Percentiles rank a stretch among this genome's conserved stretches.
phyloP scores from a whole-genome alignment of 1,284 basidiomycete genomes.

The Melanopsichium pennsylvanicum region DNA sequence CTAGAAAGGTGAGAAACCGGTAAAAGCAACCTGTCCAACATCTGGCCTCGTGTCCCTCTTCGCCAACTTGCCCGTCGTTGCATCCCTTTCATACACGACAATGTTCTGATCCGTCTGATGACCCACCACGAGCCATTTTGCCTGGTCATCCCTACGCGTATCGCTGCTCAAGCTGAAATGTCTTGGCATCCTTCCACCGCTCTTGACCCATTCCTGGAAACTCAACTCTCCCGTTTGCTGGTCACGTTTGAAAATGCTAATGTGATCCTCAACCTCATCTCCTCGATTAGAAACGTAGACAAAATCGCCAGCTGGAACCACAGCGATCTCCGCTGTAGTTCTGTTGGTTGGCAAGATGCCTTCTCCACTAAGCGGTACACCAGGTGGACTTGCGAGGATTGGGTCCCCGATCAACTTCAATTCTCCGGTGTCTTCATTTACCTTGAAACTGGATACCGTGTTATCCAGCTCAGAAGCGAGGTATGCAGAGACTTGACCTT shows the following conservation, averaged over 20 bases:
- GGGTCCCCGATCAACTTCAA: slow-evolving; percentile 22
- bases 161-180: slow-evolving; percentile 42
- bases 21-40: slow-evolving; percentile 38
- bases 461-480: slow-evolving; percentile 49
- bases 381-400: slow-evolving; percentile 40
- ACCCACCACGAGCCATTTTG: slow-evolving; percentile 39
- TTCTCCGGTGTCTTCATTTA: slow-evolving; percentile 20
- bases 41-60: slow-evolving; percentile 5
- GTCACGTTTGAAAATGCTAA: slow-evolving; percentile 41
- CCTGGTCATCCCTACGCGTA: slow-evolving; percentile 17
- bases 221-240: slow-evolving; percentile 15
- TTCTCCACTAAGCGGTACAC: slow-evolving; percentile 27
- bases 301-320: slow-evolving; percentile 39
- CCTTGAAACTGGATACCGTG: slow-evolving; percentile 36
- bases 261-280: slow-evolving; percentile 48
- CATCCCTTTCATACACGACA: slow-evolving; percentile 40
- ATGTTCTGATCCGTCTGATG: slow-evolving; percentile 47
- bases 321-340: slow-evolving; percentile 53
- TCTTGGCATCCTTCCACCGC: slow-evolving; percentile 48
- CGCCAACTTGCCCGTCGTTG: slow-evolving; percentile 15
- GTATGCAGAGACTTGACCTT: slow-evolving; percentile 26
- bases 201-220: slow-evolving; percentile 36
- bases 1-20: slow-evolving; percentile 47
- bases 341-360: slow-evolving; percentile 37
- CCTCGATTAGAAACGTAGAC: slow-evolving; percentile 52